A percentile compares a stretch with the other conserved stretches of the same genome.
Conservation (phyloP, 495 filamentous ascomycete genomes). For the Penicillium chermesinum region DNA sequence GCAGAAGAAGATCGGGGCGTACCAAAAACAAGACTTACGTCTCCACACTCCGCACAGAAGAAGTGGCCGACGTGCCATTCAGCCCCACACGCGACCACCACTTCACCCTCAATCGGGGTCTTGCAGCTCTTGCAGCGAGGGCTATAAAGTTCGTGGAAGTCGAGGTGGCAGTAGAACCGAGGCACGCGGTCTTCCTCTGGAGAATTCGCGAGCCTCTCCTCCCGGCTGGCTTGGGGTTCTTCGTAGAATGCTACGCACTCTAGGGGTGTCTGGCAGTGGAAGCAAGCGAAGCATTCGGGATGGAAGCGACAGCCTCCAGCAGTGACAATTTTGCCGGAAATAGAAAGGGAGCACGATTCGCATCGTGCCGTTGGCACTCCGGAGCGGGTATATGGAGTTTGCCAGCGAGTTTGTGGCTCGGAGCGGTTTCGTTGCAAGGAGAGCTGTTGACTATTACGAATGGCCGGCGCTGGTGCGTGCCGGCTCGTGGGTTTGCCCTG, state of each 20-base stretch:
- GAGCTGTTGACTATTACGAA: slow-evolving; percentile 10
- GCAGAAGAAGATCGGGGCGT: not conserved
- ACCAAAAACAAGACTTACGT: too few relatives aligned
- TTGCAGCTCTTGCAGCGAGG: slow-evolving; percentile 94
- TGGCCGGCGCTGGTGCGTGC: slow-evolving; percentile 20
- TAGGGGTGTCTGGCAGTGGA: slow-evolving; percentile 78
- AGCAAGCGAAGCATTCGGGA: slow-evolving; percentile 87
- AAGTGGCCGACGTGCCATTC: slow-evolving; percentile 99
- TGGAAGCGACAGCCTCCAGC: slow-evolving; percentile 82
- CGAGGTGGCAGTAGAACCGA: slow-evolving; percentile 94
- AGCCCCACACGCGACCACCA: slow-evolving; percentile 84
- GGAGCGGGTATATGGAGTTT: slow-evolving; percentile 48
- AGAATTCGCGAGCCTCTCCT: slow-evolving; percentile 58
- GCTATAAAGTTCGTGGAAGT: slow-evolving; percentile 93
- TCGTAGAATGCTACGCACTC: slow-evolving; percentile 96
- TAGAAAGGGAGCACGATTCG: slow-evolving; percentile 74
- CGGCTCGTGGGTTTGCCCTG: slow-evolving; percentile 7
- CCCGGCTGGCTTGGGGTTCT: slow-evolving; percentile 68
- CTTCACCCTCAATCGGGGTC: slow-evolving; percentile 96
- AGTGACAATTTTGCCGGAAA: slow-evolving; percentile 85
- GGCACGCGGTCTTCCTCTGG: slow-evolving; percentile 55
- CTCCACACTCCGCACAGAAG: slow-evolving; percentile 98
- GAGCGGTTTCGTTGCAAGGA: slow-evolving; percentile 19
- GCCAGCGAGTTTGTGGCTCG: slow-evolving; percentile 30
- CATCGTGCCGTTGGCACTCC: slow-evolving; percentile 68